phyloP scores from a whole-genome alignment of 2,329 filamentous ascomycete genomes.

The Verticillium alfalfae region DNA sequence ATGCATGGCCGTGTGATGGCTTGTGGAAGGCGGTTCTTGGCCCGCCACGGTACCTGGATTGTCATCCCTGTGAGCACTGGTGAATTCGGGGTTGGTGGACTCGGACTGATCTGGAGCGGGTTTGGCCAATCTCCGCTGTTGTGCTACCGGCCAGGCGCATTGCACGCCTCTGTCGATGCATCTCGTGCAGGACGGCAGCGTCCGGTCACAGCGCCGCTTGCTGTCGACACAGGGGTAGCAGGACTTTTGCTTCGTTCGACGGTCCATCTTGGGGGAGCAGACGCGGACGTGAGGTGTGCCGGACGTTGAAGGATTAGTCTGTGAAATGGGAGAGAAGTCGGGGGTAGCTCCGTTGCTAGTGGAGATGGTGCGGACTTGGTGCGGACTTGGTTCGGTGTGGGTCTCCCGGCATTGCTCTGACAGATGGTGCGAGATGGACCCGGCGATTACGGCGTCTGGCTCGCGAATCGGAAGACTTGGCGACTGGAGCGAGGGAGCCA shows the following conservation, averaged over 20 bases:
- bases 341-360: neutral
- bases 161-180: constrained; percentile 4
- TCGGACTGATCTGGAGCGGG: neutral
- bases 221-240: constrained; percentile 5
- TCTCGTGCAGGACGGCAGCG: constrained; percentile 4
- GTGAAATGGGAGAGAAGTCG: neutral
- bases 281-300: neutral
- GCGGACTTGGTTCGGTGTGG: neutral
- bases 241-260: constrained; percentile 5
- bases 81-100: neutral
- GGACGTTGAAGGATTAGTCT: neutral
- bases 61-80: too few species aligned
- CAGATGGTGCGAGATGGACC: neutral
- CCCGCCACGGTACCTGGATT: neutral
- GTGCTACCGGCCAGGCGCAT: constrained; percentile 1
- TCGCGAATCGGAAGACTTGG: neutral
- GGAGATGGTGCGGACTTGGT: neutral
- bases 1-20: neutral
- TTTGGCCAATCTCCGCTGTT: neutral
- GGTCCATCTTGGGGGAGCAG: neutral
- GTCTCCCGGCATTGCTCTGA: neutral
- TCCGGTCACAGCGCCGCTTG: constrained; percentile 6
- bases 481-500: neutral
- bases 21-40: neutral
- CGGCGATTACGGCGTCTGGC: neutral